Evolutionary conservation across 2,329 filamentous ascomycete genomes (phyloP), one percentile per base, ranked within the genome.

Genomic region (Clonostachys rosea): DNA sequence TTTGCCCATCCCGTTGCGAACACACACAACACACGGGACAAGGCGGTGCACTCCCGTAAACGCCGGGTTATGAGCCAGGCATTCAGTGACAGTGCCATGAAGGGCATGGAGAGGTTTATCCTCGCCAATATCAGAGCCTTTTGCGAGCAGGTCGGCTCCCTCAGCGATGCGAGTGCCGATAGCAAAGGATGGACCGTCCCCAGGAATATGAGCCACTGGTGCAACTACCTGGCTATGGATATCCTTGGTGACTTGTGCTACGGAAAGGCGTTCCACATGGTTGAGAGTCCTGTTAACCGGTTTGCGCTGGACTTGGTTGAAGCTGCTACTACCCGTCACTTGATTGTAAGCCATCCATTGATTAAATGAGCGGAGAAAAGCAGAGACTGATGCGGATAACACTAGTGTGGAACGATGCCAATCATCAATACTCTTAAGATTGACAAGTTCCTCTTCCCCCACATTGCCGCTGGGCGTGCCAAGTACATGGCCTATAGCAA

Each of bases 401-500:
- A 34, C 10, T 45, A 86, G 81, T 87, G 84, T 60, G 86, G 85
- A 40, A 84, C 85, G 9, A 87, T 87, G 78, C 84, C 85, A 51
- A 72, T 85, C 12, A 71, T 89, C 44, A 77, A 86, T 60, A 79
- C 75, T 52, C 78, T 86, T 57, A 76, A 79, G 50, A 70, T 89
- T 34, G 85, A 88, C 63, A 82, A 81, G 59, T 61, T 87, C 49
- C 71, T 89, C 45, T 87, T 89, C 65, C 81, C 73, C 49, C 78
- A 76, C 48, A 79, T 89, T 50, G 83, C 85, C 11, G 76, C 76
- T 20, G 83, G 83, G 40, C 78, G 86, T 4, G 84, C 79, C 60
- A 75, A 79, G 50, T 89, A 89, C 60, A 86, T 89, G 76, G 75
- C 76, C 45, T 88, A 88, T 66, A 86, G 82, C 63, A 82, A 84